phyloP scores from a whole-genome alignment of 306 rosid genomes.

The Medicago ruthenica region DNA sequence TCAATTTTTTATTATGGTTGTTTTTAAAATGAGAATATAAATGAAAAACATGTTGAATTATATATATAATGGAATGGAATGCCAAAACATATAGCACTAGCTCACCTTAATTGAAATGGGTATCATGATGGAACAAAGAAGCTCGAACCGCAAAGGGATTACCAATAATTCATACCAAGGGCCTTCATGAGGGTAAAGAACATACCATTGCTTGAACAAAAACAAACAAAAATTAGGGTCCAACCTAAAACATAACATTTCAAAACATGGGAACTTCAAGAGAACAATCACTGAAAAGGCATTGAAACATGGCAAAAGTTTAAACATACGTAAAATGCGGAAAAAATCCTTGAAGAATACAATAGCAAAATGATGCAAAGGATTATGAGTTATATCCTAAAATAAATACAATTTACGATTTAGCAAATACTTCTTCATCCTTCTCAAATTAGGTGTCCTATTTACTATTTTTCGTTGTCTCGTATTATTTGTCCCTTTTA shows the following conservation, averaged over 20 bases:
- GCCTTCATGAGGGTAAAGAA: conserved; percentile 83
- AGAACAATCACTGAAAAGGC: conserved; percentile 23
- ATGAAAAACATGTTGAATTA: conserved; percentile 35
- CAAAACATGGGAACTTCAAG: conserved; percentile 39
- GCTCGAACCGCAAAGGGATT: conserved; percentile 97
- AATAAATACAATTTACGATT: conserved; percentile 12
- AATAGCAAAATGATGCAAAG: conserved; percentile 29
- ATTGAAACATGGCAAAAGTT: conserved; percentile 20
- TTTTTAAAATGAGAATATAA: conserved; percentile 31
- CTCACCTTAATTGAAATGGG: conserved; percentile 99
- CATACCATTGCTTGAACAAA: conserved; percentile 84
- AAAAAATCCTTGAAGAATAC: conserved; percentile 1
- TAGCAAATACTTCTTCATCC: no score
- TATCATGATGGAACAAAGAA: conserved; percentile 98
- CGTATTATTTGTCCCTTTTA: no score
- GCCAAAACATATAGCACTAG: conserved; percentile 36
- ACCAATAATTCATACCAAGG: conserved; percentile 95
- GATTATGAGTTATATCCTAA: conserved; percentile 3
- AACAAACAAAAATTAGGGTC: conserved; percentile 8
- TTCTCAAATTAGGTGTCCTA: no score
- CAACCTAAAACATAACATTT: conserved; percentile 41
- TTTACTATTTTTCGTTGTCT: no score
- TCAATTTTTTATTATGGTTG: conserved; percentile 16
- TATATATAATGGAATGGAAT: conserved; percentile 13
- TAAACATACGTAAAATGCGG: conserved; percentile 14